phyloP scores from a whole-genome alignment of 495 filamentous ascomycete species.

The Hypoxylon fragiforme region DNA sequence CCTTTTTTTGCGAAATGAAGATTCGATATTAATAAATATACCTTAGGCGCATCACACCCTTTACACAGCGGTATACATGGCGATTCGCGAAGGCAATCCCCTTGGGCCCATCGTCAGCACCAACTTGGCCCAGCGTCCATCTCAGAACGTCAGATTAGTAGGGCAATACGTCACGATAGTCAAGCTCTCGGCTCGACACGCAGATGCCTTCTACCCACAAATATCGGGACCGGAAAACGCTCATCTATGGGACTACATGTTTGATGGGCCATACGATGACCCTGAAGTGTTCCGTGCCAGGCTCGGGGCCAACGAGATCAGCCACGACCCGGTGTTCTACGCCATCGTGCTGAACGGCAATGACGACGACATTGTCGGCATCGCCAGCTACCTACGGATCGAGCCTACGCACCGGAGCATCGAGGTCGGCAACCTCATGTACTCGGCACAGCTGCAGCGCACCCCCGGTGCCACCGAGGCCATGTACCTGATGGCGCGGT shows the following conservation, averaged over 20 bases:
- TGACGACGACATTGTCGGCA: constrained; percentile 41
- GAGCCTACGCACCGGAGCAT: constrained; percentile 42
- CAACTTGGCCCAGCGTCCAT: constrained; percentile 30
- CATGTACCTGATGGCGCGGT: constrained; percentile 51
- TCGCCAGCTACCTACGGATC: constrained; percentile 50
- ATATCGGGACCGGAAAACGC: constrained; percentile 42
- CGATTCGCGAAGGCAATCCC: constrained; percentile 15
- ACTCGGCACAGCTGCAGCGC: constrained; percentile 48
- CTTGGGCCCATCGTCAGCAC: constrained; percentile 32
- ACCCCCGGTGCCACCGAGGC: constrained; percentile 56
- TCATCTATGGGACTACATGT: constrained; percentile 54
- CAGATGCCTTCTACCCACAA: constrained; percentile 44
- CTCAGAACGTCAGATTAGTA: constrained; percentile 30
- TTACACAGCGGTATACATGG: constrained; percentile 3
- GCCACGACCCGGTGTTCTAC: constrained; percentile 46
- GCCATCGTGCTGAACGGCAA: constrained; percentile 42
- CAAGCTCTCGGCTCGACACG: constrained; percentile 42
- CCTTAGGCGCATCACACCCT: neutral
- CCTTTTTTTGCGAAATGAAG: too few relatives aligned
- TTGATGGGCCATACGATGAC: constrained; percentile 45
- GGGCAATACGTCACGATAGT: constrained; percentile 47
- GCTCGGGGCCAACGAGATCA: constrained; percentile 35
- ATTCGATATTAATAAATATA: neutral
- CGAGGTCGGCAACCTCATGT: constrained; percentile 58
- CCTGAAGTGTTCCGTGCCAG: constrained; percentile 37